Conservation (phyloP, 352 stramenopile genomes). For the Globisporangium paddicum region DNA sequence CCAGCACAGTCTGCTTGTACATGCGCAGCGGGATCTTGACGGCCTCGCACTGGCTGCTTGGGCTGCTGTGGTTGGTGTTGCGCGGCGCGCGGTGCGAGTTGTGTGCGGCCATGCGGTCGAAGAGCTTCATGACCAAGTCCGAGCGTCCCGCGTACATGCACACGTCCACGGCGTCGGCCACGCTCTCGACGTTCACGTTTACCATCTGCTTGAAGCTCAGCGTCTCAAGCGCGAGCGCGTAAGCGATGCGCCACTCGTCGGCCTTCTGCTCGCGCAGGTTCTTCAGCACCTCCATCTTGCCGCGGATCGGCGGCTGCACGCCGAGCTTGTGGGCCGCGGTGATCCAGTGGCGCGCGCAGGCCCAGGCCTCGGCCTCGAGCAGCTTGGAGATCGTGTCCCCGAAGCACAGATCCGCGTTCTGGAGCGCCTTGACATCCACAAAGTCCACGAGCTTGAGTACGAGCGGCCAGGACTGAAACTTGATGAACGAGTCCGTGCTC, state of each 20-base stretch:
- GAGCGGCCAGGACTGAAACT: conserved; percentile 54
- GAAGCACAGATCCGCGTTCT: conserved; percentile 55
- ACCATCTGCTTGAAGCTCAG: conserved; percentile 64
- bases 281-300: conserved; percentile 52
- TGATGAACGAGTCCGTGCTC: conserved; percentile 64
- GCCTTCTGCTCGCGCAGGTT: conserved; percentile 26
- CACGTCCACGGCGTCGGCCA: conserved; percentile 67
- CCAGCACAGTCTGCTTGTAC: conserved; percentile 62
- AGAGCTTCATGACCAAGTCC: conserved; percentile 59
- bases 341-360: conserved; percentile 52
- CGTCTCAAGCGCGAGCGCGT: conserved; percentile 62
- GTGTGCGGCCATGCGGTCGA: conserved; percentile 40
- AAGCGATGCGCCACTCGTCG: conserved; percentile 73
- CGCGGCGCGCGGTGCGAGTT: conserved; percentile 28
- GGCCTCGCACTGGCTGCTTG: conserved; percentile 6
- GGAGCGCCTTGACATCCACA: conserved; percentile 41
- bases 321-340: conserved; percentile 33
- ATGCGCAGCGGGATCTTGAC: conserved; percentile 47
- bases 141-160: conserved; percentile 39
- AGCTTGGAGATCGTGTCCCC: conserved; percentile 80
- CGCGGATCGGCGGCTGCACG: conserved; percentile 59
- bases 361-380: conserved; percentile 53
- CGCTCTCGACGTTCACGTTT: conserved; percentile 58
- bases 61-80: conserved; percentile 4
- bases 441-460: conserved; percentile 42